Conservation (phyloP, 345 rosid species). For the Arabis alpina region DNA sequence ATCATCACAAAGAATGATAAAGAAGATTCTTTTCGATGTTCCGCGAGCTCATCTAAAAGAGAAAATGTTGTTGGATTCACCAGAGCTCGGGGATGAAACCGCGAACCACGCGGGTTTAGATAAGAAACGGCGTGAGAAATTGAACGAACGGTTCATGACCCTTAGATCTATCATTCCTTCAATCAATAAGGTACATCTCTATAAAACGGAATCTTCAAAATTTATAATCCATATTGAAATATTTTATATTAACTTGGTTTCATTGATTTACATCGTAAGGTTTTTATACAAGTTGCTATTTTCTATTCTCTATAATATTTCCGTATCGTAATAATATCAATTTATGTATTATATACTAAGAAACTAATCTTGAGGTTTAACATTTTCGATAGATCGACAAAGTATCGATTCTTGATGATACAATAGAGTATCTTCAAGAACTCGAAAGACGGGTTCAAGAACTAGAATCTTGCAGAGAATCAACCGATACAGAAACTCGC, state of each 20-base stretch:
- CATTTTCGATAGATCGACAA: conserved; percentile 56
- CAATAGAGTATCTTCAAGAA: conserved; percentile 63
- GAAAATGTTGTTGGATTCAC: conserved; percentile 41
- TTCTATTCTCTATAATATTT: too few relatives aligned
- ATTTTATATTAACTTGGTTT: too few relatives aligned
- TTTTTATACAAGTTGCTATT: too few relatives aligned
- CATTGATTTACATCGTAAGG: too few relatives aligned
- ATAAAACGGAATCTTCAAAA: background rate
- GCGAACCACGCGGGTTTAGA: conserved; percentile 49
- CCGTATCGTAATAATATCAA: background rate
- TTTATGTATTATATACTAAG: background rate
- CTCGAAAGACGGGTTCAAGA: conserved; percentile 78
- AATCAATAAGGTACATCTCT: conserved; percentile 57
- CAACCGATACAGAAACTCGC: conserved; percentile 47
- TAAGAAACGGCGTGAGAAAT: conserved; percentile 54
- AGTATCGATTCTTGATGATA: conserved; percentile 63
- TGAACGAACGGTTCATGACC: conserved; percentile 59
- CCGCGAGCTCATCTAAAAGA: conserved; percentile 57
- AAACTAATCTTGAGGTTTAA: background rate
- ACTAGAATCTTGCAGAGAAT: conserved; percentile 69
- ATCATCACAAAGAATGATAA: conserved; percentile 57
- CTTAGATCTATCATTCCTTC: conserved; percentile 75
- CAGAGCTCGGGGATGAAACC: conserved; percentile 52
- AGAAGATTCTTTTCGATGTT: conserved; percentile 76
- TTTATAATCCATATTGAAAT: too few relatives aligned